These are phyloP conservation scores for Straminergon stramineum DNA, from an alignment of 225 moss, liverwort and hornwort genomes.

Conservation along the genomic window DNA sequence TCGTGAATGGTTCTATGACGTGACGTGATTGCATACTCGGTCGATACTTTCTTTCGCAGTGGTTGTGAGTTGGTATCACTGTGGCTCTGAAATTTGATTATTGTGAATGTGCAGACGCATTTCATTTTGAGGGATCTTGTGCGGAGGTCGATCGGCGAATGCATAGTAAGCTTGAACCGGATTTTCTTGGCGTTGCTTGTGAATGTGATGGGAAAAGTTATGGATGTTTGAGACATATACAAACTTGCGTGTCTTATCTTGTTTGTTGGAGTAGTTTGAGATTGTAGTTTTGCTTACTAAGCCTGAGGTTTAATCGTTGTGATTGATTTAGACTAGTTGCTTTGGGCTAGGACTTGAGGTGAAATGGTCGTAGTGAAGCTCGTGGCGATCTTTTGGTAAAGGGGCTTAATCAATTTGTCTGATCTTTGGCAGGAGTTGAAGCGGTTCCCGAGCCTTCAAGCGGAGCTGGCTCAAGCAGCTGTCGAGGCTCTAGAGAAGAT, in stretches of 20 bases:
- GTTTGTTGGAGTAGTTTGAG: not conserved
- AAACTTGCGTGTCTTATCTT: not conserved
- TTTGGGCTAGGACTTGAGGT: not conserved
- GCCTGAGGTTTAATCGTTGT: not conserved
- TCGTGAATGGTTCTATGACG: not conserved
- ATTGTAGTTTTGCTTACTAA: not conserved
- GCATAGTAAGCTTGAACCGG: constrained; percentile 30
- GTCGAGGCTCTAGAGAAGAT: constrained; percentile 85
- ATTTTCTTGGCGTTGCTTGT: not conserved
- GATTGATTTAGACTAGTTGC: not conserved
- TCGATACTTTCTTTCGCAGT: not conserved
- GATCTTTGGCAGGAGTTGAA: constrained; percentile 51
- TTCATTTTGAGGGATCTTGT: constrained; percentile 84
- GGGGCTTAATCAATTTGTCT: not conserved
- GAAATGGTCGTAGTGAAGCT: not conserved
- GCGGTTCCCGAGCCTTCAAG: constrained; percentile 81
- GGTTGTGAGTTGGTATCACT: not conserved
- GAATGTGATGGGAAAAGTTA: not conserved
- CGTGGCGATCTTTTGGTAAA: not conserved
- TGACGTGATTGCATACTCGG: not conserved
- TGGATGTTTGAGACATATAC: not conserved
- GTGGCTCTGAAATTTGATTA: not conserved
- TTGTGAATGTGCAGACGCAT: constrained; percentile 54
- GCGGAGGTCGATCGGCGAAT: constrained; percentile 72
- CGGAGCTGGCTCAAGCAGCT: constrained; percentile 80